Evolutionary conservation across 1,284 basidiomycete genomes (phyloP).

Genomic region (Salmacisia buchloeana): DNA sequence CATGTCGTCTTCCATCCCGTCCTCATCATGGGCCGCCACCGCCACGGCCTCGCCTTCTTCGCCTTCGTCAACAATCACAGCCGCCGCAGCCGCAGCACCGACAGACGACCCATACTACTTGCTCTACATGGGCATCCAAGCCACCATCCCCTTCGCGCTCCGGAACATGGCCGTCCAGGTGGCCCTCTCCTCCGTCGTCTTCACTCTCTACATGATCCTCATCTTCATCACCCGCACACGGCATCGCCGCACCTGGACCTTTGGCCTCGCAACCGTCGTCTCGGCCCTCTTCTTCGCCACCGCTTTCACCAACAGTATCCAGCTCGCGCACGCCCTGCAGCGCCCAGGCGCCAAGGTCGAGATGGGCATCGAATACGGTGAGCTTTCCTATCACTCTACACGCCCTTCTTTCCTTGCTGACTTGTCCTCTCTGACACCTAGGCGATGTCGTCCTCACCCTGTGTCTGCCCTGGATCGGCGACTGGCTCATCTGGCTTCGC

Average conservation of each 20-base stretch:
- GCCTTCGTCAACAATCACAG: too few relatives aligned
- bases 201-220: background rate
- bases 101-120: background rate
- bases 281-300: background rate
- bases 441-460: background rate
- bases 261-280: background rate
- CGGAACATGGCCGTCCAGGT: constrained; percentile 3
- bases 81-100: background rate
- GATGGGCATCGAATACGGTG: constrained; percentile 4
- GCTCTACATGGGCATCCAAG: constrained; percentile 2
- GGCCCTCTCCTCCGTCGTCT: constrained; percentile 2
- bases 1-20: too few relatives aligned
- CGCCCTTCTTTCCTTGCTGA: background rate
- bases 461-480: constrained; percentile 3
- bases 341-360: background rate
- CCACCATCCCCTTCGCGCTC: constrained; percentile 5
- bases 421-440: background rate
- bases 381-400: background rate
- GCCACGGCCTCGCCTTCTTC: too few relatives aligned
- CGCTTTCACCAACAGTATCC: background rate
- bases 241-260: constrained; percentile 1
- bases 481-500: constrained; percentile 2
- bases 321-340: background rate
- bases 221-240: background rate
- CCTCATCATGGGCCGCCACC: too few relatives aligned